A percentile compares a stretch with the other conserved stretches of the same genome.
Evolutionary conservation across 371 early-diverging fungal species (phyloP).

Genomic region (Nosema muscidifuracis): DNA sequence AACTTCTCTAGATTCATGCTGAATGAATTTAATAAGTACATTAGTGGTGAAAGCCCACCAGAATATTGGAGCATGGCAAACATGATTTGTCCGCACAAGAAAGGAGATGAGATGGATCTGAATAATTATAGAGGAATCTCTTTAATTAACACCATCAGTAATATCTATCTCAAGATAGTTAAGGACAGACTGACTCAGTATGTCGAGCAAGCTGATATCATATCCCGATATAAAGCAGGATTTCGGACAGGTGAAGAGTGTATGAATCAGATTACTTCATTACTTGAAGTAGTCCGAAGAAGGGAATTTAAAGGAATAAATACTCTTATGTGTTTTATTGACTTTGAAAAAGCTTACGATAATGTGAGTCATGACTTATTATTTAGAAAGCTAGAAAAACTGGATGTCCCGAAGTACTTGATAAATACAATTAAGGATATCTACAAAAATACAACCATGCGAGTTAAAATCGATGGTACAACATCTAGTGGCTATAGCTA

Average conservation of each 20-base stretch:
- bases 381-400: neutral
- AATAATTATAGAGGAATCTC: conserved; percentile 44
- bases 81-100: conserved; percentile 31
- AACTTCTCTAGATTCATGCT: neutral
- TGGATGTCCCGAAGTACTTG: neutral
- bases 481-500: neutral
- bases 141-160: conserved; percentile 9
- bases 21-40: neutral
- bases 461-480: neutral
- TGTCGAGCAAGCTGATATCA: neutral
- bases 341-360: conserved; percentile 9
- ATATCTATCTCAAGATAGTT: conserved; percentile 18
- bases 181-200: neutral
- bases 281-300: conserved; percentile 14
- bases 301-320: neutral
- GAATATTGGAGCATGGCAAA: neutral
- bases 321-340: conserved; percentile 11
- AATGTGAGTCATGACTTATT: neutral
- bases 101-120: conserved; percentile 18
- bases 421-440: neutral
- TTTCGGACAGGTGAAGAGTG: conserved; percentile 23
- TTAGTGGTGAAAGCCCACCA: conserved; percentile 4
- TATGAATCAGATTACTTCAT: conserved; percentile 1
- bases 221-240: conserved; percentile 14
- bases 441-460: neutral